Evolutionary conservation across 2,329 filamentous ascomycete genomes (phyloP).

Genomic region (Metarhizium brunneum): DNA sequence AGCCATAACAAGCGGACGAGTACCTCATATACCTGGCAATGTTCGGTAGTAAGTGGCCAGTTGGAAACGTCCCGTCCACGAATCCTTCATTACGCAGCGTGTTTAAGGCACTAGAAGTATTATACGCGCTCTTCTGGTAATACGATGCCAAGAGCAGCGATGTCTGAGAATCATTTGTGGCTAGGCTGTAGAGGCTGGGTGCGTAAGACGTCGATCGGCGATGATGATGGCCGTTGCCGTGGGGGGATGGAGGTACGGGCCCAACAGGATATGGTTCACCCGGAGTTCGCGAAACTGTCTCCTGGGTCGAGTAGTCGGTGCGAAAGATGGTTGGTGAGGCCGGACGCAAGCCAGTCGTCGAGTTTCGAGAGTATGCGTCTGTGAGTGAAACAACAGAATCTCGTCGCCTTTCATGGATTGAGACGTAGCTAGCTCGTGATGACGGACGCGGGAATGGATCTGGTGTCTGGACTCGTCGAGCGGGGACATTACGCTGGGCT

Average conservation of each 20-base stretch:
- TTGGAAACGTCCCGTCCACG: constrained; percentile 50
- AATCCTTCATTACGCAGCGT: constrained; percentile 42
- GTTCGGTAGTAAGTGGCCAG: constrained; percentile 50
- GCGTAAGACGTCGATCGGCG: constrained; percentile 23
- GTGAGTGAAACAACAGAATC: constrained; percentile 48
- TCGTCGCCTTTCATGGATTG: constrained; percentile 39
- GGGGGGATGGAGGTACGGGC: constrained; percentile 14
- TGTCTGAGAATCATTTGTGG: constrained; percentile 44
- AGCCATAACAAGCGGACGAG: constrained; percentile 57
- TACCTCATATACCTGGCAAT: constrained; percentile 58
- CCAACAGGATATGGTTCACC: constrained; percentile 9
- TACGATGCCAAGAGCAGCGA: constrained; percentile 43
- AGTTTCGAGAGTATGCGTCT: constrained; percentile 44
- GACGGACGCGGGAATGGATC: constrained; percentile 27
- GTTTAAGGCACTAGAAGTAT: constrained; percentile 36
- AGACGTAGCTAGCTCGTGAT: constrained; percentile 39
- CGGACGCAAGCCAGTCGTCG: constrained; percentile 32
- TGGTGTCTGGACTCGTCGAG: constrained; percentile 11
- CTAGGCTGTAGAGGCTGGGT: constrained; percentile 52
- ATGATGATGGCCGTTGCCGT: constrained; percentile 10
- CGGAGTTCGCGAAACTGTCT: constrained; percentile 11
- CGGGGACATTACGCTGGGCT: not conserved
- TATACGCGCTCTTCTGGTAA: constrained; percentile 38
- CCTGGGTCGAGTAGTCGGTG: constrained; percentile 15
- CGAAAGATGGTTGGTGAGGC: constrained; percentile 31